These are phyloP conservation scores for Verticillium nonalfalfae DNA, from an alignment of 2,329 filamentous ascomycete species.

Conservation along the genomic window DNA sequence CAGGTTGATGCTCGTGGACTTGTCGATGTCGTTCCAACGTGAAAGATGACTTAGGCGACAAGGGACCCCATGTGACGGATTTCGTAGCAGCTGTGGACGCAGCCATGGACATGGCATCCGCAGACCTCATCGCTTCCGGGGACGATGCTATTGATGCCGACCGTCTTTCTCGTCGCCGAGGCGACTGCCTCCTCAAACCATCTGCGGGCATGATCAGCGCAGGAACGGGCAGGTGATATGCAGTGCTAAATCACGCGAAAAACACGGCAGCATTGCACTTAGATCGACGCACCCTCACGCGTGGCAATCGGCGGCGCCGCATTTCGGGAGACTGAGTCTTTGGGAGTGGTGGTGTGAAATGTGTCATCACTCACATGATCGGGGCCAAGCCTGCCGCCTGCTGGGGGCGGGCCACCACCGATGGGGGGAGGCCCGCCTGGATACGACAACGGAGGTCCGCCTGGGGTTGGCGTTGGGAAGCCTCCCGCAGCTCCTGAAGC, in stretches of 20 bases:
- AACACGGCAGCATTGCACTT: slow-evolving; percentile 2
- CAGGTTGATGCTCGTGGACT: slow-evolving; percentile 21
- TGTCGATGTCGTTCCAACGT: slow-evolving; percentile 35
- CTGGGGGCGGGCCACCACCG: slow-evolving; percentile 8
- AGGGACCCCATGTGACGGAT: slow-evolving; percentile 39
- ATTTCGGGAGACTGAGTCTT: slow-evolving; percentile 8
- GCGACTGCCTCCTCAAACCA: slow-evolving; percentile 17
- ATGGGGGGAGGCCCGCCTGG: slow-evolving; percentile 13
- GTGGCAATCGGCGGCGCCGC: slow-evolving; percentile 7
- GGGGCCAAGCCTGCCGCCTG: slow-evolving; percentile 26
- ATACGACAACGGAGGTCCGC: slow-evolving; percentile 24
- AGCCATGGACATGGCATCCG: background rate
- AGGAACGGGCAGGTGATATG: background rate
- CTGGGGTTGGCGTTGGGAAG: slow-evolving; percentile 22
- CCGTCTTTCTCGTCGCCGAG: slow-evolving; percentile 3
- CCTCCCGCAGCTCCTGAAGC: slow-evolving; percentile 12
- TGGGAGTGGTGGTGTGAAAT: slow-evolving; percentile 9
- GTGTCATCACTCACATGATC: slow-evolving; percentile 36
- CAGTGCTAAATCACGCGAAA: background rate
- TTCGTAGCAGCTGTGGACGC: slow-evolving; percentile 20
- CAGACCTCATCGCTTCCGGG: background rate
- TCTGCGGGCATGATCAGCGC: slow-evolving; percentile 15
- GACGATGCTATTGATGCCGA: slow-evolving; percentile 5
- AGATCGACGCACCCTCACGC: slow-evolving; percentile 14
- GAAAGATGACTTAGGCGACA: slow-evolving; percentile 41